Evolutionary conservation across 192 early-diverging fungal genomes (phyloP), one percentile per base, ranked within the genome.

Genomic region (Backusella macrospora): DNA sequence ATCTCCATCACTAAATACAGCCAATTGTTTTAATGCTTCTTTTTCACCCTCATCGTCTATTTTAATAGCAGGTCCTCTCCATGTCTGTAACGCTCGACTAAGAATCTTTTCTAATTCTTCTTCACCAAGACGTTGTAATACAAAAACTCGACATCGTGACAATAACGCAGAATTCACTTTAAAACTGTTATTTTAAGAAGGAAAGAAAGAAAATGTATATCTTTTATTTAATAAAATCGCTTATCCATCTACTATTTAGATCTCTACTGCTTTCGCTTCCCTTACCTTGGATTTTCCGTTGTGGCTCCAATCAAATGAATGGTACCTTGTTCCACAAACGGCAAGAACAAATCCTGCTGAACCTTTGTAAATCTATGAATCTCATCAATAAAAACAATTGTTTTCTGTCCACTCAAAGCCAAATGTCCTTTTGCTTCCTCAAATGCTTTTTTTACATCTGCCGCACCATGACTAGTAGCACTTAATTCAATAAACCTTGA

Each of bases 301-400:
- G 93, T 94, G 0, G 90, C 90, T 3, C 90, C 92, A 37, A 93
- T 90, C 15, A 92, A 76, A 9, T 86, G 83, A 37, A 93, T 83
- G 23, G 87, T 85, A 18, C 92, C 92, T 34, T 86, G 85, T 82
- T 96, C 95, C 8, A 96, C 83, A 75, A 84, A 82, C 0, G 92
- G 92, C 34, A 96, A 79, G 67, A 96, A 93, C 4, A 95, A 76
- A 72, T 96, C 95, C 68, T 96, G 95, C 75, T 96, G 95, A 12
- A 89, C 85, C 78, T 94, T 95, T 23, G 89, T 96, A 77, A 96
- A 96, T 21, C 95, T 86, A 81, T 96, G 95, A 26, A 96, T 93
- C 67, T 95, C 95, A 78, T 96, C 95, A 29, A 96, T 65, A 80
- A 96, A 95, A 14, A 96, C 72, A 59, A 96, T 90, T 0, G 92